Conservation (phyloP, 345 rosid genomes). For the Abelmoschus esculentus region DNA sequence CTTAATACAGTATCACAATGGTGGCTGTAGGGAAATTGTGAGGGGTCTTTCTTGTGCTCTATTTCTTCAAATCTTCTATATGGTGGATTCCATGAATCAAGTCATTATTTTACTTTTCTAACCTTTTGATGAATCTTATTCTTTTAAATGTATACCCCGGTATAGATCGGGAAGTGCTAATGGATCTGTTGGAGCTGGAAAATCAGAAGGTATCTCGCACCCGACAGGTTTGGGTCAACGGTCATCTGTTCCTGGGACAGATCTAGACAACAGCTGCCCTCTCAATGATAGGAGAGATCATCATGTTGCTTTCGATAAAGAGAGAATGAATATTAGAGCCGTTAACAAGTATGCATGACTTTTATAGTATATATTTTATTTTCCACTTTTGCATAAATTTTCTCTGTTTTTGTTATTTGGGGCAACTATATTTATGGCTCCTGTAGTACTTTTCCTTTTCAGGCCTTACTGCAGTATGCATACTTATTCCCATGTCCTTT, state of each 20-base stretch:
- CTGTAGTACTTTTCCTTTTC: neutral
- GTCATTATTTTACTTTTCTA: slow-evolving; percentile 10
- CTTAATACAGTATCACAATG: slow-evolving; percentile 9
- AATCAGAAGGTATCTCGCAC: slow-evolving; percentile 55
- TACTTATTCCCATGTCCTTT: neutral
- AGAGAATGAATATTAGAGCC: slow-evolving; percentile 62
- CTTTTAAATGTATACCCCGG: slow-evolving; percentile 15
- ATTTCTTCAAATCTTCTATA: neutral
- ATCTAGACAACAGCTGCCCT: slow-evolving; percentile 49
- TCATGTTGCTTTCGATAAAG: slow-evolving; percentile 64
- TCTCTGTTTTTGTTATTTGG: slow-evolving; percentile 1
- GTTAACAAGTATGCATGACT: slow-evolving; percentile 59
- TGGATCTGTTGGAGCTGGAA: slow-evolving; percentile 65
- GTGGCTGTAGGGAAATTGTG: neutral
- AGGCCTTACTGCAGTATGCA: neutral
- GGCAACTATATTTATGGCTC: neutral
- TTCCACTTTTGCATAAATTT: neutral
- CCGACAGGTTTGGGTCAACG: slow-evolving; percentile 52
- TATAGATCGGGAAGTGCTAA: slow-evolving; percentile 64
- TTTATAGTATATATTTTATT: slow-evolving; percentile 13
- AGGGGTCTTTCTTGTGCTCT: slow-evolving; percentile 14
- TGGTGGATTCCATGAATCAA: neutral
- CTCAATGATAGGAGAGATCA: slow-evolving; percentile 74
- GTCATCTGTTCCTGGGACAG: slow-evolving; percentile 55
- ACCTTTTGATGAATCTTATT: slow-evolving; percentile 11